These are phyloP conservation scores for Sonneratia caseolaris DNA, from an alignment of 345 rosid species.

Conservation along the genomic window DNA sequence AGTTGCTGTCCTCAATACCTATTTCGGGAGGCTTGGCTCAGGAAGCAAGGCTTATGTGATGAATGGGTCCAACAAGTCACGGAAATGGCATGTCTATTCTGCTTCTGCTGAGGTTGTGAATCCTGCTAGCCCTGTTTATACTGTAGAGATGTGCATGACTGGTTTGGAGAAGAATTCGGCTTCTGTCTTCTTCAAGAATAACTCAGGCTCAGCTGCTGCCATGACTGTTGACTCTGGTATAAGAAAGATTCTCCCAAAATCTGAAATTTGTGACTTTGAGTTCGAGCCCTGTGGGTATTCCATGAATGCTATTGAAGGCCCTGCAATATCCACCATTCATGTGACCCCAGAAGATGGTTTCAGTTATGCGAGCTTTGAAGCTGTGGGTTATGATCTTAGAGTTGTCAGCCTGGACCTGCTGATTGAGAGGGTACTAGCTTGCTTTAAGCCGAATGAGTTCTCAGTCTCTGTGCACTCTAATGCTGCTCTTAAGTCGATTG, in stretches of 20 bases:
- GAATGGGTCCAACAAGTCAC: constrained; percentile 33
- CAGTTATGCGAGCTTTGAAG: constrained; percentile 83
- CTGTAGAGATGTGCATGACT: constrained; percentile 89
- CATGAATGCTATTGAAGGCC: constrained; percentile 67
- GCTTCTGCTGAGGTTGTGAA: constrained; percentile 27
- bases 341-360: constrained; percentile 73
- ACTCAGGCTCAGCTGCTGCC: constrained; percentile 33
- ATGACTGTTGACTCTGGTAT: constrained; percentile 61
- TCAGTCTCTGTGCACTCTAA: constrained; percentile 56
- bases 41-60: constrained; percentile 58
- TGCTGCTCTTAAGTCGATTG: constrained; percentile 14
- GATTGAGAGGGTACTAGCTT: constrained; percentile 46
- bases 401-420: constrained; percentile 25
- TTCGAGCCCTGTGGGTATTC: constrained; percentile 84
- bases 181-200: constrained; percentile 43
- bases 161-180: constrained; percentile 48
- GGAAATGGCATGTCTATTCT: constrained; percentile 77
- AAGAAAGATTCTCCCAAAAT: constrained; percentile 56
- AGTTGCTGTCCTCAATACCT: constrained; percentile 56
- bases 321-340: constrained; percentile 67
- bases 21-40: constrained; percentile 43
- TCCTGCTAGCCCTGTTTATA: constrained; percentile 25
- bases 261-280: constrained; percentile 63
- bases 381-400: constrained; percentile 44
- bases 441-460: constrained; percentile 51